These are phyloP conservation scores for Fragaria vesca DNA, from an alignment of 306 rosid genomes.

Conservation along the genomic window DNA sequence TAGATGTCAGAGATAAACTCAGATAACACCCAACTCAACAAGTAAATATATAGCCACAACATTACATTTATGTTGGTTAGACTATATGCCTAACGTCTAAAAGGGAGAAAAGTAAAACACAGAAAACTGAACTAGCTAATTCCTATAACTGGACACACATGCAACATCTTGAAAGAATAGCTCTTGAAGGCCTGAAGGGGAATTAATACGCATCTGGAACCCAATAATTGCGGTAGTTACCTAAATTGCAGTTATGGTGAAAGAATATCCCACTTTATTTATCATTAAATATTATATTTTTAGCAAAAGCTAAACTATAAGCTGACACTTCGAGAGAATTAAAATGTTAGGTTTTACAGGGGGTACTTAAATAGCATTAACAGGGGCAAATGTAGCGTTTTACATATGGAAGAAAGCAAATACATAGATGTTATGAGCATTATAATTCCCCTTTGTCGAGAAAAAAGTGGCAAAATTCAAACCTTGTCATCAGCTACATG, in stretches of 20 bases:
- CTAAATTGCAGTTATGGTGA: not conserved
- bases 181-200: constrained; percentile 5
- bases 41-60: not conserved
- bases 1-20: not conserved
- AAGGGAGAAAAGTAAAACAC: not conserved
- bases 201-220: not conserved
- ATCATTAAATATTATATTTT: not conserved
- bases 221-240: not conserved
- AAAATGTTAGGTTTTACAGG: not conserved
- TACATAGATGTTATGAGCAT: not conserved
- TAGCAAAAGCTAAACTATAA: not conserved
- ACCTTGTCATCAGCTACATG: not conserved
- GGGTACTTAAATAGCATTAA: not conserved
- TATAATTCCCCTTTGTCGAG: not conserved
- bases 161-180: not conserved
- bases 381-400: not conserved
- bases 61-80: not conserved
- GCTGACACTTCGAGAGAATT: not conserved
- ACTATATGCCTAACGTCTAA: not conserved
- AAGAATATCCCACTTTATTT: not conserved
- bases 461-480: not conserved
- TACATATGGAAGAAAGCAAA: not conserved
- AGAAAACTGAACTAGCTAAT: not conserved
- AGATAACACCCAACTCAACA: not conserved
- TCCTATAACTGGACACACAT: constrained; percentile 4